Evolutionary conservation across 1,139 yeast species (phyloP), one percentile per base, ranked within the genome.

Genomic region (Magnusiomyces fungicola): DNA sequence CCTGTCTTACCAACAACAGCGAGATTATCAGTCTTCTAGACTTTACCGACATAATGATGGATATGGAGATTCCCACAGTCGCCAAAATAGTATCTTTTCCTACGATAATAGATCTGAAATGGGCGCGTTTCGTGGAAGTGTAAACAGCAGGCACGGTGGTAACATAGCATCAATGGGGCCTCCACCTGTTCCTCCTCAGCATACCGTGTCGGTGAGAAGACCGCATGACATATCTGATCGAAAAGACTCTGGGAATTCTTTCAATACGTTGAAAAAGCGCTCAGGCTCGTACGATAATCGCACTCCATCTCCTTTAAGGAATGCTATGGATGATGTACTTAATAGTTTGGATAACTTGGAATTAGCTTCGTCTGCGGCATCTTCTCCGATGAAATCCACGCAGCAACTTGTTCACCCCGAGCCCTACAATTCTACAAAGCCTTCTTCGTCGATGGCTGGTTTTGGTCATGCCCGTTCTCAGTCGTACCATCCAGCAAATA

Each of bases 221-320:
- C 29, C 14, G n/a, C 36, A 32, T 32, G 14, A 16, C 18, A 5
- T 32, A 16, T 16, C 16, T 9, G n/a, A n/a, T n/a, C n/a, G n/a
- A n/a, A n/a, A n/a, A n/a, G n/a, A n/a, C n/a, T 38, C 25, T 23
- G 24, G 7, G 22, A 38, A 38, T 27, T 38, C 41, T 10, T n/a
- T 32, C 9, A 18, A 18, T n/a, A 18, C 34, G 14, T 27, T 38
- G 14, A 24, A 38, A 14, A 27, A 18, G 33, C 7, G 27, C 39
- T n/a, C 48, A 39, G 30, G 39, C 24, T 3, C 45, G 30, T 1
- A 37, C 36, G 33, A 42, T 42, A 23, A 38, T 43, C 74, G 80
- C 7, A 80, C 82, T 1, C 82, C 82, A 0, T 79, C 79, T 1
- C 80, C 80, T 2, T 75, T 66, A 34, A 46, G 66, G 39, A 57